phyloP scores from a whole-genome alignment of 352 stramenopile species.

The Phytophthora cryptogea region DNA sequence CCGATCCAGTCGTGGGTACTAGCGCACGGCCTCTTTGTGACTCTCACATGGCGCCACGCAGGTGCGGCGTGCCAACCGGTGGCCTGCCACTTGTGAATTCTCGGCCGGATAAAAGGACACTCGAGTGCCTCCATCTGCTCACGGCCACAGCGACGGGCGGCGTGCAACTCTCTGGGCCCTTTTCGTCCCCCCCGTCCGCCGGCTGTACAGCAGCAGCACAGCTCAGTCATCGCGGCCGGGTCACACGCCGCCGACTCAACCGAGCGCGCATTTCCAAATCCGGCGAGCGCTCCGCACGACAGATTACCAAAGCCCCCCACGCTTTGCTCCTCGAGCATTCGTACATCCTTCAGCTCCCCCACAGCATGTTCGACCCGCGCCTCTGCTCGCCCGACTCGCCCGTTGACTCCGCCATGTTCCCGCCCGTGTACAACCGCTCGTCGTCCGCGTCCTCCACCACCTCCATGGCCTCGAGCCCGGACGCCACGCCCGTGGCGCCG shows the following conservation, averaged over 20 bases:
- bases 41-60: constrained; percentile 26
- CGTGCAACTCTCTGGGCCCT: constrained; percentile 29
- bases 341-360: constrained; percentile 25
- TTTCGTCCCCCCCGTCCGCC: constrained; percentile 9
- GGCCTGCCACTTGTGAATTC: constrained; percentile 2
- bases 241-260: constrained; percentile 5
- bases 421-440: constrained; percentile 54
- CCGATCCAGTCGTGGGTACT: constrained; percentile 27
- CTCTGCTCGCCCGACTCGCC: constrained; percentile 54
- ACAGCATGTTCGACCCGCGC: constrained; percentile 38
- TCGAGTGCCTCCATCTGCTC: constrained; percentile 19
- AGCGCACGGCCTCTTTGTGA: constrained; percentile 12
- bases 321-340: constrained; percentile 45
- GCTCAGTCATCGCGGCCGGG: constrained; percentile 22
- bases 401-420: constrained; percentile 79
- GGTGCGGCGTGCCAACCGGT: constrained; percentile 19
- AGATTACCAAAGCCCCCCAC: constrained; percentile 41
- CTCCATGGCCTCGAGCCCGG: constrained; percentile 26
- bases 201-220: constrained; percentile 7
- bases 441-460: constrained; percentile 37
- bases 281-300: constrained; percentile 42
- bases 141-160: constrained; percentile 6
- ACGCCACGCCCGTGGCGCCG: constrained; percentile 9
- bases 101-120: not conserved
- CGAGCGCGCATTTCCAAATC: constrained; percentile 44